Evolutionary conservation across 257 asterid genomes (phyloP).

Genomic region (Fraxinus anomala): DNA sequence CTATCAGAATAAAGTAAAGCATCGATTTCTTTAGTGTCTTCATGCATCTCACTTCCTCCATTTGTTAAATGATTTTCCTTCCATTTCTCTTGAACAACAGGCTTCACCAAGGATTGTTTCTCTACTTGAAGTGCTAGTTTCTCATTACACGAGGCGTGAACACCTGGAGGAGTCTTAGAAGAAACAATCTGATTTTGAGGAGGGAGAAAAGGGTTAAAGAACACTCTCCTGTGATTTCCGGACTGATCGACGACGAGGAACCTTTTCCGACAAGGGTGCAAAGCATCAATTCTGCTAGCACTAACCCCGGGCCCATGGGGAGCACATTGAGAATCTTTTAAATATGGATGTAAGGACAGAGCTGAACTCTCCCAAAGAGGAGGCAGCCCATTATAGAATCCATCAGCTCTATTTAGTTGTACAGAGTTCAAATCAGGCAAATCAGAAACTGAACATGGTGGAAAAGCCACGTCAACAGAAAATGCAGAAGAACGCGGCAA

Average conservation of each 20-base stretch:
- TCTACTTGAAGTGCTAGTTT: conserved; percentile 34
- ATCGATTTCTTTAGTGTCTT: conserved; percentile 68
- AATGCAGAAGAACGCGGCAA: conserved; percentile 36
- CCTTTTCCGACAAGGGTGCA: conserved; percentile 33
- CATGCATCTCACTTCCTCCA: conserved; percentile 57
- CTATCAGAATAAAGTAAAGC: conserved; percentile 72
- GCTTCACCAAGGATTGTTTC: conserved; percentile 28
- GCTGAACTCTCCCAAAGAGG: conserved; percentile 15
- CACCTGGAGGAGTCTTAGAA: conserved; percentile 31
- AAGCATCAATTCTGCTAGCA: conserved; percentile 32
- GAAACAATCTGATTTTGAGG: conserved; percentile 34
- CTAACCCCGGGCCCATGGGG: conserved; percentile 33
- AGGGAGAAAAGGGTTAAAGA: conserved; percentile 40
- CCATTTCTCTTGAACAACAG: conserved; percentile 37
- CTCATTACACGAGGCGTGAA: conserved; percentile 21
- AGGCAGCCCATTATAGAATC: conserved; percentile 25
- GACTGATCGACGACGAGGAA: conserved; percentile 72
- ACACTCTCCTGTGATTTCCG: conserved; percentile 54
- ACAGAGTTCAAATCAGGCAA: conserved; percentile 30
- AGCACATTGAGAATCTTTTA: conserved; percentile 29
- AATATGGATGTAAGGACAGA: conserved; percentile 29
- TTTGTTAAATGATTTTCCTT: conserved; percentile 33
- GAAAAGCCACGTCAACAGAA: conserved; percentile 33
- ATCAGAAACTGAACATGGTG: conserved; percentile 26
- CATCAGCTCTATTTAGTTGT: conserved; percentile 34